phyloP scores from a whole-genome alignment of 1,284 basidiomycete genomes.

The Lentinus polychrous region DNA sequence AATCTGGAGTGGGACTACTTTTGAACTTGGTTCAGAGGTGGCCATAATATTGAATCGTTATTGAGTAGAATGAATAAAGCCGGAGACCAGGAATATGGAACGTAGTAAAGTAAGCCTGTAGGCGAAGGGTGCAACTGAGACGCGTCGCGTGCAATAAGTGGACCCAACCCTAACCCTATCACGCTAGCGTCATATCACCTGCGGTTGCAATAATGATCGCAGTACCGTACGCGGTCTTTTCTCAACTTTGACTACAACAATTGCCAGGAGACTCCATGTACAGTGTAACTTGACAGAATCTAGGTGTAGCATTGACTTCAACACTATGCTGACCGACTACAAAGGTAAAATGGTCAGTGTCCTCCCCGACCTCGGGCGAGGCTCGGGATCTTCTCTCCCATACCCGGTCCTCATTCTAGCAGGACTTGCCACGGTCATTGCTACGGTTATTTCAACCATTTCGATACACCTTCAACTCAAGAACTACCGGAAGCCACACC shows the following conservation, averaged over 20 bases:
- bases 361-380: constrained; percentile 19
- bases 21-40: constrained; percentile 24
- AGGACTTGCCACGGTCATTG: constrained; percentile 57
- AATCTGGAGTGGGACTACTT: constrained; percentile 31
- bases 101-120: no score
- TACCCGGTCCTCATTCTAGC: constrained; percentile 52
- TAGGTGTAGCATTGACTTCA: no score
- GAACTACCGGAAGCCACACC: constrained; percentile 78
- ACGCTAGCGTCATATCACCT: no score
- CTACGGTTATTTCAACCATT: constrained; percentile 74
- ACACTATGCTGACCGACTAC: no score
- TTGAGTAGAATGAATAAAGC: neutral
- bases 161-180: no score
- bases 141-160: no score
- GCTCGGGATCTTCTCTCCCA: constrained; percentile 40
- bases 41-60: constrained; percentile 18
- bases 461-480: constrained; percentile 88
- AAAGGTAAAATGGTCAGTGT: neutral
- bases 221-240: no score
- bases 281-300: no score
- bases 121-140: no score
- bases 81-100: neutral
- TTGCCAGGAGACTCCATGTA: no score
- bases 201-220: no score
- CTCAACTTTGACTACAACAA: no score